These are phyloP conservation scores for Arbutus unedo DNA, from an alignment of 148 eudicot genomes.

Conservation along the genomic window DNA sequence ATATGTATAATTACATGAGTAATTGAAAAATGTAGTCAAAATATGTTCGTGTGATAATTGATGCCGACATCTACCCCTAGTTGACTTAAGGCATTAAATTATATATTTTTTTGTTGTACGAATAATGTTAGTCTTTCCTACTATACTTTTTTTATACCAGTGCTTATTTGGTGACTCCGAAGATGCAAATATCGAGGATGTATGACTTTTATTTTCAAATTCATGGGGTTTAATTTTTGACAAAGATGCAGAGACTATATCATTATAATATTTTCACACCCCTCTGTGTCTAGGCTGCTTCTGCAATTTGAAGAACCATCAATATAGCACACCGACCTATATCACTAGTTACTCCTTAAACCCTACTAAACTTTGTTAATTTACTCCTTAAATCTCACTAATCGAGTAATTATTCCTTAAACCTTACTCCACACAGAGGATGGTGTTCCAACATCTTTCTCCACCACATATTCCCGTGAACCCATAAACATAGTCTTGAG, in stretches of 20 bases:
- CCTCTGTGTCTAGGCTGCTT: background rate
- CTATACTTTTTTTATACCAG: background rate
- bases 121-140: background rate
- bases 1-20: too few species aligned
- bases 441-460: too few species aligned
- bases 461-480: too few species aligned
- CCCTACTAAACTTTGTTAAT: too few species aligned
- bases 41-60: background rate
- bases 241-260: background rate
- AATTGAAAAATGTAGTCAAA: too few species aligned
- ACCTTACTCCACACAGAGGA: too few species aligned
- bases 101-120: background rate
- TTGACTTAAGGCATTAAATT: background rate
- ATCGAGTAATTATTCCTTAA: too few species aligned
- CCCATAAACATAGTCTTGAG: too few species aligned
- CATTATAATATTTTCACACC: background rate
- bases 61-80: background rate
- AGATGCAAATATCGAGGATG: background rate
- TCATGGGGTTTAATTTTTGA: background rate
- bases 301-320: background rate
- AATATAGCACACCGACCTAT: background rate
- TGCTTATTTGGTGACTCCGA: slow-evolving; percentile 7
- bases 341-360: background rate
- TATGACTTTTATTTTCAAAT: background rate
- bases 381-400: too few species aligned